phyloP scores from a whole-genome alignment of 352 stramenopile genomes.

The Globisporangium paroecandrum region DNA sequence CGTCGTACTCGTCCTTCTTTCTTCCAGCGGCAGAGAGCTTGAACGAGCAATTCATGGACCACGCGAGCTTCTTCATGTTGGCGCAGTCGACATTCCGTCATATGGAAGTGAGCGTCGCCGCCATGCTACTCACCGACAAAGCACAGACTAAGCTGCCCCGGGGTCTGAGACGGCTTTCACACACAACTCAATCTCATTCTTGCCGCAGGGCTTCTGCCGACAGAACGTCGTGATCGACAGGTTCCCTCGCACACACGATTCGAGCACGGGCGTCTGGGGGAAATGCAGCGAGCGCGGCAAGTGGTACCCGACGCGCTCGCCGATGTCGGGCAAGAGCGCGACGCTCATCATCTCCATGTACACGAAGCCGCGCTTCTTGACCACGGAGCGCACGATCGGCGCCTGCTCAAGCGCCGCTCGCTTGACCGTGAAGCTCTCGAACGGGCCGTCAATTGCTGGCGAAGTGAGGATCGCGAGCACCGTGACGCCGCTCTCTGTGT shows the following conservation, averaged over 20 bases:
- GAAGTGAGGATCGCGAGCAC: slow-evolving; percentile 46
- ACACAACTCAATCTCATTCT: slow-evolving; percentile 20
- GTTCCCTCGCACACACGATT: slow-evolving; percentile 23
- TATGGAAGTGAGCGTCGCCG: slow-evolving; percentile 28
- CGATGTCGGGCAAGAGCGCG: slow-evolving; percentile 22
- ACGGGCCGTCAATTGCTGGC: slow-evolving; percentile 40
- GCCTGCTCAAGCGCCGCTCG: slow-evolving; percentile 25
- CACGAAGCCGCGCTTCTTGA: slow-evolving; percentile 56
- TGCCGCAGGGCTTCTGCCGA: slow-evolving; percentile 21
- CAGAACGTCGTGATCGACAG: slow-evolving; percentile 41
- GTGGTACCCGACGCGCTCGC: slow-evolving; percentile 53
- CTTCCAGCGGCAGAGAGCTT: slow-evolving; percentile 6
- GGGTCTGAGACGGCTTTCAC: slow-evolving; percentile 31
- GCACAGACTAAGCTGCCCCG: slow-evolving; percentile 28
- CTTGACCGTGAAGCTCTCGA: slow-evolving; percentile 33
- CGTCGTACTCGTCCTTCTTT: slow-evolving; percentile 14
- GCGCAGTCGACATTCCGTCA: slow-evolving; percentile 27
- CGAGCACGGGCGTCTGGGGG: slow-evolving; percentile 27
- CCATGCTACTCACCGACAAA: slow-evolving; percentile 21
- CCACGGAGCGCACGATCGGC: slow-evolving; percentile 23
- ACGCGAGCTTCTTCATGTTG: slow-evolving; percentile 36
- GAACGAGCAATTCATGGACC: slow-evolving; percentile 16
- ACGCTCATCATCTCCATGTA: slow-evolving; percentile 50
- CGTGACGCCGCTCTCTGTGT: slow-evolving; percentile 36
- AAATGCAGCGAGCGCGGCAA: slow-evolving; percentile 54